Percentiles rank a stretch among this genome's conserved stretches.
These are phyloP conservation scores for Eucalyptus brandiana DNA, from an alignment of 345 rosid genomes.

Conservation along the genomic window DNA sequence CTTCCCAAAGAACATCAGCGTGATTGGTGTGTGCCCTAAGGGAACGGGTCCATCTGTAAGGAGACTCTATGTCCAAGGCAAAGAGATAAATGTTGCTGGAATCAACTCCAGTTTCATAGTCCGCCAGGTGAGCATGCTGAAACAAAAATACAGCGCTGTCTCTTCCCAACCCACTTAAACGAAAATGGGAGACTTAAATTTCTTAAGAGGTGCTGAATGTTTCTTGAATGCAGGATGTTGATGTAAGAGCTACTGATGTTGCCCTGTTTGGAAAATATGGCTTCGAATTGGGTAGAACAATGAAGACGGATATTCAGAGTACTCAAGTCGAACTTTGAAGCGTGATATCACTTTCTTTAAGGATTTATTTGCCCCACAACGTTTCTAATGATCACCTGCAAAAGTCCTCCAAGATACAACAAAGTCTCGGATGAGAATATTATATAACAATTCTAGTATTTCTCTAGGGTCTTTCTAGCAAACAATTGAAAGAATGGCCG, in stretches of 20 bases:
- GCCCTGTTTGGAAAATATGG: conserved; percentile 10
- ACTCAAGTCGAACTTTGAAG: too few species aligned
- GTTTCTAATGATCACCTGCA: too few species aligned
- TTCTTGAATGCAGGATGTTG: conserved; percentile 49
- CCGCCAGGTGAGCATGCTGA: conserved; percentile 42
- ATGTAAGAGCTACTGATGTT: conserved; percentile 79
- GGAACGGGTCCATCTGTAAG: conserved; percentile 88
- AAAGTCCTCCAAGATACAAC: too few species aligned
- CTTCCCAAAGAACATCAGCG: conserved; percentile 72
- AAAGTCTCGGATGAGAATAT: too few species aligned
- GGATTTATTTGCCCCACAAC: too few species aligned
- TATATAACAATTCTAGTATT: too few species aligned
- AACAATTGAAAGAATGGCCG: too few species aligned
- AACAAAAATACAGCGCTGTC: background rate
- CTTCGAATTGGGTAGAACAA: too few species aligned
- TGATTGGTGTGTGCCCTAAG: conserved; percentile 75
- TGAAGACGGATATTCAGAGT: too few species aligned
- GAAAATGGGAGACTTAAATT: background rate
- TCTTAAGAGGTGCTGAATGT: background rate
- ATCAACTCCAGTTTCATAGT: conserved; percentile 81
- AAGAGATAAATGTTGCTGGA: conserved; percentile 89
- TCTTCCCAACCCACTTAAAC: background rate
- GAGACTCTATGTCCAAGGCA: conserved; percentile 82
- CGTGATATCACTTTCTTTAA: too few species aligned
- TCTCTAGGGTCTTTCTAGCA: too few species aligned